Evolutionary conservation across 768 basidiomycete genomes (phyloP).

Genomic region (Gyrodon lividus): DNA sequence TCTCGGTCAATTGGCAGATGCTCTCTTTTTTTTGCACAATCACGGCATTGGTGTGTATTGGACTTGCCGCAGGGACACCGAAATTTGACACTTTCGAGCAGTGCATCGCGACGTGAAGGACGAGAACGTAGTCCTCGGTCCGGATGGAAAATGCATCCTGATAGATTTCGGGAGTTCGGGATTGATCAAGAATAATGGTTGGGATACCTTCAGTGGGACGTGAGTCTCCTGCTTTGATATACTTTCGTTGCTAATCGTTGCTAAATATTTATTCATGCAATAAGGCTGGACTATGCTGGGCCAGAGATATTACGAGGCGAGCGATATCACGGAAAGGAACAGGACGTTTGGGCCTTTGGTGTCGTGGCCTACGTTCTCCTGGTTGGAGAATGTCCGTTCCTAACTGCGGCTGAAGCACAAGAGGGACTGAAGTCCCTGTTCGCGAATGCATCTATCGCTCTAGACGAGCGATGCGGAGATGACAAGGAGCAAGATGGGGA

Average conservation of each 20-base stretch:
- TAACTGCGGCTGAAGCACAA: constrained; percentile 88
- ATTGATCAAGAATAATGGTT: constrained; percentile 76
- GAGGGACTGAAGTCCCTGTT: constrained; percentile 77
- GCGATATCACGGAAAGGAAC: constrained; percentile 92
- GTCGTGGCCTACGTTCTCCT: constrained; percentile 96
- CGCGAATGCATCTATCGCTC: constrained; percentile 68
- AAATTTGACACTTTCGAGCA: constrained; percentile 27
- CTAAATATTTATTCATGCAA: constrained; percentile 11
- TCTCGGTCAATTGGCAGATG: constrained; percentile 93
- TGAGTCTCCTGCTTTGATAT: constrained; percentile 41
- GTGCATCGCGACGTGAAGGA: constrained; percentile 99
- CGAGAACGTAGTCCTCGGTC: constrained; percentile 88
- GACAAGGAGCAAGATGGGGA: constrained; percentile 71
- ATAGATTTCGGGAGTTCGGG: constrained; percentile 98
- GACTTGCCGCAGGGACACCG: not conserved
- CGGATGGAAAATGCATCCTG: constrained; percentile 79
- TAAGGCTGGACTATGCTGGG: constrained; percentile 88
- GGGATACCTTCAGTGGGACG: constrained; percentile 95
- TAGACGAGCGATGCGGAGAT: constrained; percentile 79
- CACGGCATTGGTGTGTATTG: constrained; percentile 78
- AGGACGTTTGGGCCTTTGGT: constrained; percentile 98
- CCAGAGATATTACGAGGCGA: constrained; percentile 96
- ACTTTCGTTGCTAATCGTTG: constrained; percentile 5
- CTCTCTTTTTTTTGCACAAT: constrained; percentile 81
- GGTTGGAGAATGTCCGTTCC: constrained; percentile 88